phyloP scores from a whole-genome alignment of 1,284 basidiomycete genomes.

The Sanghuangporus sanghuang region DNA sequence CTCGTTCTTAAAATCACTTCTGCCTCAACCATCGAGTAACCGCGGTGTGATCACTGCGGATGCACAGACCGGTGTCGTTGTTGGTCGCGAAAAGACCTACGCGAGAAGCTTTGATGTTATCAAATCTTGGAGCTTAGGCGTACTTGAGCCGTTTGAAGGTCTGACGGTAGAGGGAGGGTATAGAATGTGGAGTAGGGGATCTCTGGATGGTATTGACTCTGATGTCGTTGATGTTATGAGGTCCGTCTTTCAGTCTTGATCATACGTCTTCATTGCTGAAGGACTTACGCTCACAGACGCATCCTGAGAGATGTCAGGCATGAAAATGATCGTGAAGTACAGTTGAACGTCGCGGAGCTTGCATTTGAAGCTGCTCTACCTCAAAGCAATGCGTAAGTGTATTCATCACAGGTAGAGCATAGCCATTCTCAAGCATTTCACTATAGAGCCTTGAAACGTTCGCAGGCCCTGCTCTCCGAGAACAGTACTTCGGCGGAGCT shows the following conservation, averaged over 20 bases:
- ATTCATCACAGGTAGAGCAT: slow-evolving; percentile 9
- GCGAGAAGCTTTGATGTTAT: slow-evolving; percentile 58
- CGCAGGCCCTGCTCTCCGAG: slow-evolving; percentile 61
- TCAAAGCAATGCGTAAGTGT: slow-evolving; percentile 54
- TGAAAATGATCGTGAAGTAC: slow-evolving; percentile 36
- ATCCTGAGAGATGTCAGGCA: slow-evolving; percentile 49
- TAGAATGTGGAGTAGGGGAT: slow-evolving; percentile 32
- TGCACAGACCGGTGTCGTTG: slow-evolving; percentile 54
- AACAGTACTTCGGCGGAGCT: slow-evolving; percentile 62
- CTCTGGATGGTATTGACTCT: neutral
- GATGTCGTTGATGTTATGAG: neutral
- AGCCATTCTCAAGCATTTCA: slow-evolving; percentile 13
- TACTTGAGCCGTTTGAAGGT: slow-evolving; percentile 50
- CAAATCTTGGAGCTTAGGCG: slow-evolving; percentile 55
- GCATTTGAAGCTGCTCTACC: slow-evolving; percentile 59
- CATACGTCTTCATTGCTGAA: neutral
- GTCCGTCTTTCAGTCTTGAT: neutral
- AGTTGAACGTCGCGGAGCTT: slow-evolving; percentile 61
- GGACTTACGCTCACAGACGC: neutral
- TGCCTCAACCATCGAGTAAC: slow-evolving; percentile 36
- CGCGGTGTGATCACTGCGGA: slow-evolving; percentile 40
- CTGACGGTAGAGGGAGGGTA: slow-evolving; percentile 28
- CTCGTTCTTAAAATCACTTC: slow-evolving; percentile 42
- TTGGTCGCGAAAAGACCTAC: slow-evolving; percentile 62
- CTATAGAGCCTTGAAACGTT: slow-evolving; percentile 65